These are phyloP conservation scores for Cyanodermella asteris DNA, from an alignment of 2,329 filamentous ascomycete species.

Conservation along the genomic window DNA sequence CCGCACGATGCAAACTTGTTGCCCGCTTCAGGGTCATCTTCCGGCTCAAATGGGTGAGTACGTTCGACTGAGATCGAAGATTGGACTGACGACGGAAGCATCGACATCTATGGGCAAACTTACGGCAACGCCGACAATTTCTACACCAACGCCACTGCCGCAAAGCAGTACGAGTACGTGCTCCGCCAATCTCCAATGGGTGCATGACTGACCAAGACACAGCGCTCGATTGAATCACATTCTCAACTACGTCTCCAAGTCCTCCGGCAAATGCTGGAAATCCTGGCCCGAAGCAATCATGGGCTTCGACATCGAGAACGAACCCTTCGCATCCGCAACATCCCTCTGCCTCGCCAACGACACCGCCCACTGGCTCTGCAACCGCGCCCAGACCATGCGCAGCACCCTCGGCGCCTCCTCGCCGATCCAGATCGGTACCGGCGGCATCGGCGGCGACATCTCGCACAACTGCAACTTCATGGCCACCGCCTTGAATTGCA, in stretches of 20 bases:
- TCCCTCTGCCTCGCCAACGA: constrained; percentile 2
- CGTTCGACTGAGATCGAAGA: no score
- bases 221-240: constrained; percentile 13
- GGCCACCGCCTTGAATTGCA: constrained; percentile 3
- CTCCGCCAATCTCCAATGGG: no score
- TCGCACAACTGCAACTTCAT: constrained; percentile 4
- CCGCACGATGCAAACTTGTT: no score
- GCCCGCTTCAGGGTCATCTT: no score
- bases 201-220: no score
- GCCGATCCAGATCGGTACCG: constrained; percentile 3
- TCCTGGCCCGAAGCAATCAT: constrained; percentile 6
- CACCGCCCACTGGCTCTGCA: constrained; percentile 2
- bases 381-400: constrained; percentile 1
- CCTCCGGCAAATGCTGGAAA: constrained; percentile 6
- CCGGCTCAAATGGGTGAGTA: no score
- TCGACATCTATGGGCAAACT: no score
- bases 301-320: constrained; percentile 5
- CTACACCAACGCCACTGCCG: no score
- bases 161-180: no score
- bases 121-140: no score
- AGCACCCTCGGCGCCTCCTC: constrained; percentile 2
- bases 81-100: no score
- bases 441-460: constrained; percentile 6
- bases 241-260: constrained; percentile 10
- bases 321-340: constrained; percentile 3